Base-by-base conservation (phyloP, 1,284 basidiomycete species). In the Hymenochaete sp. region DNA sequence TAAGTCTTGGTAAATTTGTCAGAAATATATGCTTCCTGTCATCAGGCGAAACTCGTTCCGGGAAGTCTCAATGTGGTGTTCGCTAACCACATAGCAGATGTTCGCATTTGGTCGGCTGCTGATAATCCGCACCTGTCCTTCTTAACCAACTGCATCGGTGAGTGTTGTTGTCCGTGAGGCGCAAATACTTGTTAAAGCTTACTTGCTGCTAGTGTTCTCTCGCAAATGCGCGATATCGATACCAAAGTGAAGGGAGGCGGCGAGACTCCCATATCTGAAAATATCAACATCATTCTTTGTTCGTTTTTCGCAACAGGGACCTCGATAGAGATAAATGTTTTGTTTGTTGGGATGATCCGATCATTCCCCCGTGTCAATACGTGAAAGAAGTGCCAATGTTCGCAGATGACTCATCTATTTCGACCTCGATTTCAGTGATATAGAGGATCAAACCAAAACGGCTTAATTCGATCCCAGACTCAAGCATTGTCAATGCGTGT, bases 271-370 rank as follows among this genome's bases (percentile, higher is more conserved):
- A n/a, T n/a, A n/a, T n/a, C n/a, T n/a, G n/a, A n/a, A n/a, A n/a
- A n/a, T n/a, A n/a, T n/a, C n/a, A n/a, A n/a, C n/a, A n/a, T n/a
- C n/a, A n/a, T n/a, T n/a, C n/a, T n/a, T n/a, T n/a, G n/a, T n/a
- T n/a, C n/a, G n/a, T n/a, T n/a, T n/a, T n/a, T n/a, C n/a, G n/a
- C 13, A 11, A 18, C 22, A 57, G 56, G 6, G 59, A 60, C 39
- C 54, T 60, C 14, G 59, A 60, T 39, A 58, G 59, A 29, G 59
- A 60, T 37, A 24, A 21, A 18, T 60, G 51, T 44, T 57, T 57
- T 19, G 49, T 55, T 5, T 51, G 49, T 24, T 53, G 52, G 51
- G 49, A 57, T n/a, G 50, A 42, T 2, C n/a, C 33, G 4, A 52
- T 60, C 27, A 47, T 60, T 16, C 58, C 58, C 3, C 21, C 27